Base-by-base conservation (phyloP, 441 rosid genomes). In the Adansonia grandidieri region DNA sequence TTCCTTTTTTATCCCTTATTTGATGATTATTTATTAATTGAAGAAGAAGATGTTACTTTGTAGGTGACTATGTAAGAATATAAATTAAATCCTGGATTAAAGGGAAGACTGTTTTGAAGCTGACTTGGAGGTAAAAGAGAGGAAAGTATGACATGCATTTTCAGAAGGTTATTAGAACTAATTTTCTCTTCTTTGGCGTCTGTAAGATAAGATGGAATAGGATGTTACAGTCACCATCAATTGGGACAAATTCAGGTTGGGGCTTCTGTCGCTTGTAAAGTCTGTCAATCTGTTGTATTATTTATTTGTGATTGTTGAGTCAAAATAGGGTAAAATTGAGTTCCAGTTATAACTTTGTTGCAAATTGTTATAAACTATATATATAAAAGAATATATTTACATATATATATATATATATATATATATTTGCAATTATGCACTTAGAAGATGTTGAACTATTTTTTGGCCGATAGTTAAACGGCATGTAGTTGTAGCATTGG, bases 101-200 rank as follows among this genome's bases (percentile, higher is more conserved):
- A 70, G 17, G 60, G 74, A 70, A 53, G 74, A 67, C 19, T 17
- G 53, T 9, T 9, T 67, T 45, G 24, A 71, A 71, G 47, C 60
- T 51, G 61, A 50, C 20, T 69, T 50, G 74, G 60, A 48, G 1
- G 14, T 70, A 71, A 28, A 3, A 51, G n/a, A n/a, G n/a, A 71
- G 7, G 74, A 22, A 14, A 50, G 70, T 42, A 7, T 28, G 42
- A 11, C 0, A 57, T 24, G 66, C 11, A 67, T 19, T 2, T 1
- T 14, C 6, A n/a, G 20, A 51, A 10, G 42, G 24, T 61, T 11
- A 5, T 68, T 47, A 13, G 24, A 11, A 45, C 19, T 28, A 62
- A 62, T 17, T 20, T 28, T 45, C 40, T 68, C 17, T 68, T 20
- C 0, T 19, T 68, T 68, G 73, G 56, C 20, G 72, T 20, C 72